phyloP scores from a whole-genome alignment of 2,329 filamentous ascomycete species.

The Atkinsonella texensis region DNA sequence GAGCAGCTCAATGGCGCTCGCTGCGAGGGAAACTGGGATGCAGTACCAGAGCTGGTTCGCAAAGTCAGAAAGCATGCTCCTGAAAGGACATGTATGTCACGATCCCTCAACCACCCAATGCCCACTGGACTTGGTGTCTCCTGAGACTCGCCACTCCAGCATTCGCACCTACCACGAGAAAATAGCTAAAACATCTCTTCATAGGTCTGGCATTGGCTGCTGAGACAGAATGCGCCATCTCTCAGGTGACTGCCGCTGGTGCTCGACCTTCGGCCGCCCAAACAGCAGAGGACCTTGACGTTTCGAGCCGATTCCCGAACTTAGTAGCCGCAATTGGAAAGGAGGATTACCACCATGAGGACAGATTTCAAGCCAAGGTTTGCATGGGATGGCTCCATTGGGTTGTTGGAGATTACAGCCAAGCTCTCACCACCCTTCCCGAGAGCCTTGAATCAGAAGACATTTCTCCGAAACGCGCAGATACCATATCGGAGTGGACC shows the following conservation, averaged over 20 bases:
- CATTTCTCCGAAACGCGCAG: slow-evolving; percentile 37
- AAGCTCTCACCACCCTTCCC: slow-evolving; percentile 51
- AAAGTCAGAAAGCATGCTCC: slow-evolving; percentile 94
- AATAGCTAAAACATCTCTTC: not conserved
- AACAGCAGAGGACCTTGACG: slow-evolving; percentile 31
- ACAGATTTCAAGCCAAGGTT: slow-evolving; percentile 66
- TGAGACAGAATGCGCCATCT: slow-evolving; percentile 55
- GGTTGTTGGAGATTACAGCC: slow-evolving; percentile 55
- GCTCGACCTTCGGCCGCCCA: slow-evolving; percentile 30
- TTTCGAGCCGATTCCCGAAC: slow-evolving; percentile 33
- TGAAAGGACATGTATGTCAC: slow-evolving; percentile 61
- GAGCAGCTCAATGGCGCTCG: slow-evolving; percentile 73
- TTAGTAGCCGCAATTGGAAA: slow-evolving; percentile 46
- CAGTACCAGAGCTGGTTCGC: slow-evolving; percentile 76
- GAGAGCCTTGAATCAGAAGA: slow-evolving; percentile 46
- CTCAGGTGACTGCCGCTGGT: slow-evolving; percentile 34
- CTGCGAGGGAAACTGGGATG: slow-evolving; percentile 77
- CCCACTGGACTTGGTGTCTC: not conserved
- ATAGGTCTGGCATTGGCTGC: slow-evolving; percentile 59
- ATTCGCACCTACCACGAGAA: not conserved
- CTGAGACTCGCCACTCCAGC: not conserved
- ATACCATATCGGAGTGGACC: slow-evolving; percentile 59
- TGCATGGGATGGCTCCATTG: slow-evolving; percentile 81
- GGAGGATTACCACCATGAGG: slow-evolving; percentile 41
- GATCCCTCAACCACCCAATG: not conserved